phyloP scores from a whole-genome alignment of 1,284 basidiomycete genomes.

The Austropuccinia psidii region DNA sequence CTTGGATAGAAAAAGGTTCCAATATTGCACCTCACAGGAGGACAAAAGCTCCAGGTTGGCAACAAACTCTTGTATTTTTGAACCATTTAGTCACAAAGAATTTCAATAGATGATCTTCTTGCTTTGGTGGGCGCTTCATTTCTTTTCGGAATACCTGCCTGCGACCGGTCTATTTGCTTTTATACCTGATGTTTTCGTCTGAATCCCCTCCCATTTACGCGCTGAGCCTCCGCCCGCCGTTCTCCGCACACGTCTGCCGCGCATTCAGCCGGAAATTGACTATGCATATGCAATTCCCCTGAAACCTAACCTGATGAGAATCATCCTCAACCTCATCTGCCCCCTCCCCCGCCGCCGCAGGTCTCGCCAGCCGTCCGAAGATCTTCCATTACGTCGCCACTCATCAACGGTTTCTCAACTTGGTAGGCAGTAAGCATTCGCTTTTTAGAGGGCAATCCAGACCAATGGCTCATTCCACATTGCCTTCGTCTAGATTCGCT shows the following conservation, averaged over 20 bases:
- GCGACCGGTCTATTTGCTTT: neutral
- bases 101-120: neutral
- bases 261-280: neutral
- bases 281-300: neutral
- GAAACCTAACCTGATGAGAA: neutral
- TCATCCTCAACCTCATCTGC: neutral
- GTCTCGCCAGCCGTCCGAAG: too few relatives aligned
- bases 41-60: neutral
- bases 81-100: neutral
- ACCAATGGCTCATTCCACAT: neutral
- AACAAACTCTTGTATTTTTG: neutral
- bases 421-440: constrained; percentile 15
- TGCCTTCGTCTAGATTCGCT: constrained; percentile 16
- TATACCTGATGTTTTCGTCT: too few relatives aligned
- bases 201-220: too few relatives aligned
- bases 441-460: constrained; percentile 25
- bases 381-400: neutral
- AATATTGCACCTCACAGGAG: neutral
- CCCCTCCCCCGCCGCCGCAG: neutral
- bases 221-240: too few relatives aligned
- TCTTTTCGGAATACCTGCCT: neutral
- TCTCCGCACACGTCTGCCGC: too few relatives aligned
- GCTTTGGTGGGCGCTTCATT: neutral
- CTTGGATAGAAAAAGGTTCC: neutral
- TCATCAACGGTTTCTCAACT: neutral